phyloP scores from a whole-genome alignment of 1,139 yeast genomes.

The Pneumocystis jirovecii region DNA sequence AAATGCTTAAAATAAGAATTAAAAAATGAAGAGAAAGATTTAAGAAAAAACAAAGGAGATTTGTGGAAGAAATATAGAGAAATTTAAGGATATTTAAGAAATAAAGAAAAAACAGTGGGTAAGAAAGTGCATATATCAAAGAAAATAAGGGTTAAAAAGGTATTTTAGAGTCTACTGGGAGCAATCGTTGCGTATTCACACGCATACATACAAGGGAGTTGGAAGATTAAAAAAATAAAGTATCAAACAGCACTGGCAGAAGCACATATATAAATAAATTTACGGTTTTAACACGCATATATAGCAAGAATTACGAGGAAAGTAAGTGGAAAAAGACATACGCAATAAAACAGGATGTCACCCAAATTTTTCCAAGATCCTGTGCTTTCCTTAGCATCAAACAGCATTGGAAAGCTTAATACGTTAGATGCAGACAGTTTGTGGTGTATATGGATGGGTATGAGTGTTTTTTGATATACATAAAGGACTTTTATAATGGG shows the following conservation, averaged over 20 bases:
- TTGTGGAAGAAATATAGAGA: no score
- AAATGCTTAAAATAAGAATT: no score
- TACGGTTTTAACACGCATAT: not conserved
- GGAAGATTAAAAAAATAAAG: not conserved
- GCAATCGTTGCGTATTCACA: not conserved
- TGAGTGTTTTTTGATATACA: not conserved
- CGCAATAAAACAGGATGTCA: not conserved
- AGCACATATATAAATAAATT: not conserved
- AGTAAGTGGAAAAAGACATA: not conserved
- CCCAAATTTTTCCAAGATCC: slow-evolving; percentile 14
- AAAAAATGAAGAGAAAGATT: no score
- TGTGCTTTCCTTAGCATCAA: slow-evolving; percentile 16
- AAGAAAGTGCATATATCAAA: not conserved
- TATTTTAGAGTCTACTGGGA: no score
- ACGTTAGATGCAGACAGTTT: slow-evolving; percentile 16
- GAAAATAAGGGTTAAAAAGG: no score
- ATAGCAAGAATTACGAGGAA: not conserved
- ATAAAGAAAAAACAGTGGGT: no score
- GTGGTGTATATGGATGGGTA: slow-evolving; percentile 16
- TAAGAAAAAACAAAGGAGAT: no score
- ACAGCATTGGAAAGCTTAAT: slow-evolving; percentile 15
- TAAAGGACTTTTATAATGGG: slow-evolving; percentile 12
- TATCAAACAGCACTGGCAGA: not conserved
- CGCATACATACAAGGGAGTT: not conserved
- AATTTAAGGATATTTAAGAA: no score